These are phyloP conservation scores for Chondrus crispus DNA, from an alignment of 23 red algal genomes.

Conservation along the genomic window DNA sequence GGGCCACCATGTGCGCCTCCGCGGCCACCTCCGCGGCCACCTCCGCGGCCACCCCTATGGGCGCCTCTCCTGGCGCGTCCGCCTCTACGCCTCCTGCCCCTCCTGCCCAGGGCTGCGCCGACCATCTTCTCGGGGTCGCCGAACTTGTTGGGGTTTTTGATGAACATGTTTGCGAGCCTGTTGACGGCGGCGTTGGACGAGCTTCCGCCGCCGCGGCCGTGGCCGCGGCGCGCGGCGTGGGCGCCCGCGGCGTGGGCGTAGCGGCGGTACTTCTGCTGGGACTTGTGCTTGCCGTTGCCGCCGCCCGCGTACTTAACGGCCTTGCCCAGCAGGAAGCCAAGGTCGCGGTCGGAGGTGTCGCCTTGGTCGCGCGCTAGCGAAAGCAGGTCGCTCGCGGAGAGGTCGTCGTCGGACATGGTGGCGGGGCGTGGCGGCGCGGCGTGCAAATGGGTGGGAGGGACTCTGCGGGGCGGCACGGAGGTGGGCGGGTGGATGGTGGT, in stretches of 20 bases:
- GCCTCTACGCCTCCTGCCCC: background rate
- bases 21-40: background rate
- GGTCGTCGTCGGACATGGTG: background rate
- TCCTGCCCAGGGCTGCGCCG: background rate
- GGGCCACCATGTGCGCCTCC: background rate
- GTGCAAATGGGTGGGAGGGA: background rate
- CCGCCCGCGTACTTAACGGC: background rate
- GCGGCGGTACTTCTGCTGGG: background rate
- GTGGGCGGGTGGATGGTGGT: background rate
- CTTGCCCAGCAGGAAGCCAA: background rate
- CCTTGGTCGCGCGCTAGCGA: background rate
- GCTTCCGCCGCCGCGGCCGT: background rate
- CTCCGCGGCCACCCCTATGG: background rate
- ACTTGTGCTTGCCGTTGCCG: background rate
- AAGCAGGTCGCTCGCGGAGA: background rate
- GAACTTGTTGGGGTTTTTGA: background rate
- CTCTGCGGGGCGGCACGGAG: background rate
- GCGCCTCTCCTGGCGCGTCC: background rate
- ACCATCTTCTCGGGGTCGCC: background rate
- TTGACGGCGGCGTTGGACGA: background rate
- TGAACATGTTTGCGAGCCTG: background rate
- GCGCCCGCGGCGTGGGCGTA: background rate
- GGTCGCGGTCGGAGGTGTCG: background rate
- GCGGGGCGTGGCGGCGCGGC: background rate
- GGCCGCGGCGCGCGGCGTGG: background rate